Base-by-base conservation (phyloP, 805 yeast genomes). In the Yarrowia keelungensis region DNA sequence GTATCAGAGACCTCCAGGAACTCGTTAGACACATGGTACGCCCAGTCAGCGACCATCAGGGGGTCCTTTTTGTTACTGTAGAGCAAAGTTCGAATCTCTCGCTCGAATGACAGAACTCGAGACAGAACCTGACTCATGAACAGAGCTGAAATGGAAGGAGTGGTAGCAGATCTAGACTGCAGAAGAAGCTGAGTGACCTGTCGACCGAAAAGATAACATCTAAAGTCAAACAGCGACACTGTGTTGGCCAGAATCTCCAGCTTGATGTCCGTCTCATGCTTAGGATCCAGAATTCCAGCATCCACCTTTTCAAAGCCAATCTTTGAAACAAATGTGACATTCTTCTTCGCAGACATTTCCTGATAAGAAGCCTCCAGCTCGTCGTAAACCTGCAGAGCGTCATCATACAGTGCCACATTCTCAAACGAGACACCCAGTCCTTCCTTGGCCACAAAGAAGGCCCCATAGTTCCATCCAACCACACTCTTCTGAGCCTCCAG, bases 381-480 rank as follows among this genome's bases (percentile, higher is more conserved):
- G 41, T 84, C 83, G 71, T 86, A 88, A 26, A 84, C 81, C 3
- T 75, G 77, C 43, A 88, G 74, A 0, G 94, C 83, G 66, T 90
- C 93, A 36, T 88, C 89, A 35, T 81, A 76, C 32, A 89, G 81
- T 35, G 83, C 82, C 79, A 91, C 81, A 56, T 84, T 84, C 68
- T 83, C 84, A 69, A 85, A 82, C 3, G 86, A 79, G 41, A 82
- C 76, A 0, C 88, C 89, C 51, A 87, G 75, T 8, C 83, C 82
- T 67, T 87, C 85, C 70, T 83, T 82, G 71, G 81, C 76, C 15
- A 80, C 79, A 62, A 84, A 82, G 42, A 79, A 77, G 8, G 79
- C 75, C 5, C 83, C 82, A 72, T 80, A 81, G 69, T 82, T 82
- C 83, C 84, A 81, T 36, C 85, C 84, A 9, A 79, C 76, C 14